A percentile compares a stretch with the other conserved stretches of the same genome.
These are phyloP conservation scores for Umbelopsis sp. DNA, from an alignment of 371 early-diverging fungal genomes.

Conservation along the genomic window DNA sequence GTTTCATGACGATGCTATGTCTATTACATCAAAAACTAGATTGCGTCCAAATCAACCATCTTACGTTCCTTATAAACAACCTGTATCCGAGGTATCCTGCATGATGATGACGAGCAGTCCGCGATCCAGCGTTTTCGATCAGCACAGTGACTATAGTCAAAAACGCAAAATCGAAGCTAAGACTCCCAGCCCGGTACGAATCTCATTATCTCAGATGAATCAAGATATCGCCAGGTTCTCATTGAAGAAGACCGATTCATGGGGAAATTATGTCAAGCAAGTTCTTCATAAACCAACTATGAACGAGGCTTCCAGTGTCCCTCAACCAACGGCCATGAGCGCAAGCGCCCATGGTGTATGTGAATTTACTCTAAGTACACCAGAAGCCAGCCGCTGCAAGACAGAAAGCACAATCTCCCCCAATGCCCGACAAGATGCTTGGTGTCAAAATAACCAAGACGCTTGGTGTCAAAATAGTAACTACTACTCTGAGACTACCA, in stretches of 20 bases:
- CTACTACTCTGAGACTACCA: neutral
- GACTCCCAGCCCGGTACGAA: neutral
- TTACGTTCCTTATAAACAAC: slow-evolving; percentile 4
- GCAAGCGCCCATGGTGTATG: slow-evolving; percentile 11
- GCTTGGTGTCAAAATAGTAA: neutral
- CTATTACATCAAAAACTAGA: neutral
- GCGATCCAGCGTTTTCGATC: slow-evolving; percentile 2
- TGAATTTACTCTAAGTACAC: neutral
- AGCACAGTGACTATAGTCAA: neutral
- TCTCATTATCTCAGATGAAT: neutral
- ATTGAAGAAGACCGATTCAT: slow-evolving; percentile 17
- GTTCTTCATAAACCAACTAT: slow-evolving; percentile 15
- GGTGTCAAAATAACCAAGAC: neutral
- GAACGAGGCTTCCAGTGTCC: neutral
- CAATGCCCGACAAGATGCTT: neutral
- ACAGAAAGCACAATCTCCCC: slow-evolving; percentile 6
- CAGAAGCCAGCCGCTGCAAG: slow-evolving; percentile 1
- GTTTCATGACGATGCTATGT: neutral
- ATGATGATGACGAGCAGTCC: neutral
- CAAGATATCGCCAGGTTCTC: slow-evolving; percentile 7
- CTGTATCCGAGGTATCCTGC: neutral
- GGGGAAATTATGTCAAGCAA: slow-evolving; percentile 18
- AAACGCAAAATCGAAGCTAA: neutral
- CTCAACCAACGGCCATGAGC: neutral
- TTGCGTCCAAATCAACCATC: neutral